Conservation (phyloP, 1,284 basidiomycete genomes). For the Flammula alnicola region DNA sequence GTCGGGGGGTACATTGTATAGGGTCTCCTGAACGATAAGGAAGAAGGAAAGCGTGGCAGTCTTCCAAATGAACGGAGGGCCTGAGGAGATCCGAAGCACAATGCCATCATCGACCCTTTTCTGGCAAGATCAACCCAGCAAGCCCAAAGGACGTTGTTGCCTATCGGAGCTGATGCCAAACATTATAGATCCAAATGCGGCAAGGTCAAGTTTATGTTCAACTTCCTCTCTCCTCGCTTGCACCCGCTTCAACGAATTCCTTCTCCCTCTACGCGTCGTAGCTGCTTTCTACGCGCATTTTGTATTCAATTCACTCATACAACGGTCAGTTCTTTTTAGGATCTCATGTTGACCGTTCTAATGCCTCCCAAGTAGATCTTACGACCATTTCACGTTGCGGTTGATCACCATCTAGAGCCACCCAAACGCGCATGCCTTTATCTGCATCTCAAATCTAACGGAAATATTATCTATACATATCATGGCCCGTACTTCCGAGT, state of each 20-base stretch:
- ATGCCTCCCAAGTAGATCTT: conserved; percentile 4
- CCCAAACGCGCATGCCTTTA: conserved; percentile 12
- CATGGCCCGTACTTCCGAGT: conserved; percentile 47
- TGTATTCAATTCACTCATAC: background rate
- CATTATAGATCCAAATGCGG: conserved; percentile 13
- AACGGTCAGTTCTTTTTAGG: conserved; percentile 4
- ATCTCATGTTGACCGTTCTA: background rate
- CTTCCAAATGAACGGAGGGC: background rate
- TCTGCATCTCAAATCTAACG: conserved; percentile 13
- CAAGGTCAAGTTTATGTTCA: conserved; percentile 18
- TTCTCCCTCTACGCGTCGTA: conserved; percentile 15
- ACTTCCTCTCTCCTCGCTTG: conserved; percentile 7
- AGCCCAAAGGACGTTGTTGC: conserved; percentile 17
- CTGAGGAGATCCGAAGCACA: conserved; percentile 4
- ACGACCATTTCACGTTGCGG: conserved; percentile 14
- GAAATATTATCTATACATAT: conserved; percentile 10
- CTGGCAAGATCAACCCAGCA: conserved; percentile 5
- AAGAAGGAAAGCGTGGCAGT: conserved; percentile 4
- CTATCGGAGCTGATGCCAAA: conserved; percentile 15
- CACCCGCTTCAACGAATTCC: background rate
- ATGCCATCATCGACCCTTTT: conserved; percentile 12
- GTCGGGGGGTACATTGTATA: conserved; percentile 57
- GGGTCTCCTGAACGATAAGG: conserved; percentile 4
- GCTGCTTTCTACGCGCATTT: conserved; percentile 16
- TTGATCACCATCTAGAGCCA: conserved; percentile 9